These are phyloP conservation scores for Podila minutissima DNA, from an alignment of 192 early-diverging fungal species.

Conservation along the genomic window DNA sequence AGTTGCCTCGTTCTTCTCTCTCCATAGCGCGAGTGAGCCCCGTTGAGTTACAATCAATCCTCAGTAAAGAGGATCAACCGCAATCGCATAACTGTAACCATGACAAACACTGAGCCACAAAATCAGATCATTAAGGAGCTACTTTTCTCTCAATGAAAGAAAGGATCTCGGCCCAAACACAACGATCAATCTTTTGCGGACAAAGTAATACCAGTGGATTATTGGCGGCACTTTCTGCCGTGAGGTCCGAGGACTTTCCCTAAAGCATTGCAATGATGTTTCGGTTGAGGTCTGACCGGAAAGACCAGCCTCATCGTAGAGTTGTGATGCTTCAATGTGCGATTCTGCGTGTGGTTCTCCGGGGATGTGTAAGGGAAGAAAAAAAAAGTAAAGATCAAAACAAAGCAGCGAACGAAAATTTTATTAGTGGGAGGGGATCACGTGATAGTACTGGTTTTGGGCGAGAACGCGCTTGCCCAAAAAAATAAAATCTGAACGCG, in stretches of 20 bases:
- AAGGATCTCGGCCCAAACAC: conserved; percentile 25
- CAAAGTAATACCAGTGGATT: conserved; percentile 33
- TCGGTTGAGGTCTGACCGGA: conserved; percentile 24
- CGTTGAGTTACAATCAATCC: conserved; percentile 50
- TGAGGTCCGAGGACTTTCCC: conserved; percentile 53
- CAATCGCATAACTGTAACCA: conserved; percentile 54
- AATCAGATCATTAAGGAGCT: conserved; percentile 47
- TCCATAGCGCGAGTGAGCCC: conserved; percentile 45
- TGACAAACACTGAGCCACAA: conserved; percentile 48
- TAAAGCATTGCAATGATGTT: conserved; percentile 52
- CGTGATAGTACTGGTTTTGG: not conserved
- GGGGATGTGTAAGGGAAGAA: conserved; percentile 18
- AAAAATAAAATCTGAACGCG: not conserved
- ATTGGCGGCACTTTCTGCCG: conserved; percentile 51
- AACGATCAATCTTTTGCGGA: conserved; percentile 36
- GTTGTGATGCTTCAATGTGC: conserved; percentile 51
- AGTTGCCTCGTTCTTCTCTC: not conserved
- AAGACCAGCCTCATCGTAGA: conserved; percentile 40
- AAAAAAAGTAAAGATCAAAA: conserved; percentile 40
- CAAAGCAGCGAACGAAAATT: not conserved
- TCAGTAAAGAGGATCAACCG: conserved; percentile 21
- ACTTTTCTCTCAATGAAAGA: not conserved
- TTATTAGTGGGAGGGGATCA: not conserved
- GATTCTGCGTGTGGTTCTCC: conserved; percentile 51
- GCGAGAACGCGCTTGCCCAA: no score